phyloP scores from a whole-genome alignment of 164 flowering plant genomes.

The Stephania japonica region DNA sequence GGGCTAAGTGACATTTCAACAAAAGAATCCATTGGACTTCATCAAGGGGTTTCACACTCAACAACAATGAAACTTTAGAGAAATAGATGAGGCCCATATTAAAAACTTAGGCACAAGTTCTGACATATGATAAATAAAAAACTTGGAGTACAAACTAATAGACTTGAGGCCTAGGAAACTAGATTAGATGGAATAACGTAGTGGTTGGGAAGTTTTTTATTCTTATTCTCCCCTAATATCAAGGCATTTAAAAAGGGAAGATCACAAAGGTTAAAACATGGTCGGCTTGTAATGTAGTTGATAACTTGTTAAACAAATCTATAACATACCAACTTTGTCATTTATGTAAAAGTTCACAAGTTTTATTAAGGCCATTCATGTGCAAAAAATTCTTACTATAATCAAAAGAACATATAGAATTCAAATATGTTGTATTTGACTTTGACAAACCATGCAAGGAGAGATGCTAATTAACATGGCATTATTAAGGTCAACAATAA shows the following conservation, averaged over 20 bases:
- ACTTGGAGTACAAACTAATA: neutral
- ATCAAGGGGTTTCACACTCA: too few relatives aligned
- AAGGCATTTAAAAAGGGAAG: neutral
- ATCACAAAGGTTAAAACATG: neutral
- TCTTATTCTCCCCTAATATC: neutral
- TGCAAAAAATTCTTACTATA: neutral
- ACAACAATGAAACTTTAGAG: too few relatives aligned
- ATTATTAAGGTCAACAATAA: neutral
- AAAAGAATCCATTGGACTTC: too few relatives aligned
- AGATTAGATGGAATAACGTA: neutral
- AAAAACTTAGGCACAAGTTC: too few relatives aligned
- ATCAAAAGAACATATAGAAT: neutral
- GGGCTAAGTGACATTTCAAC: too few relatives aligned
- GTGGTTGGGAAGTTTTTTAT: neutral
- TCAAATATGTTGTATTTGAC: neutral
- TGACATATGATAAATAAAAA: too few relatives aligned
- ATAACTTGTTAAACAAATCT: neutral
- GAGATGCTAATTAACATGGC: neutral
- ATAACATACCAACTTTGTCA: neutral
- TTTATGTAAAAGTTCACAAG: neutral
- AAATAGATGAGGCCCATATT: neutral
- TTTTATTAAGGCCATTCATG: neutral
- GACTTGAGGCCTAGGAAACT: neutral
- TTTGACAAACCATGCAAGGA: neutral
- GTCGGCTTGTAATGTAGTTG: neutral